These are phyloP conservation scores for Codiaeum variegatum DNA, from an alignment of 441 rosid genomes.

Conservation along the genomic window DNA sequence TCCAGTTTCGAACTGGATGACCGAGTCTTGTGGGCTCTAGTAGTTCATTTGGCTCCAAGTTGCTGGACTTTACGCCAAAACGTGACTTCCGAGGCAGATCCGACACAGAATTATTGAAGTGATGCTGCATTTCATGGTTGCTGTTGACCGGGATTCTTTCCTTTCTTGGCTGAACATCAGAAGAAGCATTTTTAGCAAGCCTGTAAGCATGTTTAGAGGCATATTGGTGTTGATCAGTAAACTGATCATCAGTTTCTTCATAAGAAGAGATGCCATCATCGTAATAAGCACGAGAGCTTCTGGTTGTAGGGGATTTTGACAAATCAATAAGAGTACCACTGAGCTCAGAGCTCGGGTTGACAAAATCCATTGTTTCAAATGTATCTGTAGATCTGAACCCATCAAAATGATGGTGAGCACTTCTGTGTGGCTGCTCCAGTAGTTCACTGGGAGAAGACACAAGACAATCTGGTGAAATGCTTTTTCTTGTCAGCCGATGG, in stretches of 20 bases:
- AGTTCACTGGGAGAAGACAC: conserved; percentile 34
- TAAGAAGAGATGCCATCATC: conserved; percentile 68
- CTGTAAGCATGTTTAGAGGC: conserved; percentile 28
- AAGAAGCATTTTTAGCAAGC: conserved; percentile 27
- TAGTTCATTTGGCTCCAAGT: conserved; percentile 35
- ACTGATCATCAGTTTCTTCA: conserved; percentile 53
- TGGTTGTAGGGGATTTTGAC: conserved; percentile 41
- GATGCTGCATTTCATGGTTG: conserved; percentile 32
- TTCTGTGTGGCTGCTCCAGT: conserved; percentile 30
- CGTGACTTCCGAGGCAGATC: conserved; percentile 29
- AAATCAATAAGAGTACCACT: conserved; percentile 32
- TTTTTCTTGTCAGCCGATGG: conserved; percentile 20
- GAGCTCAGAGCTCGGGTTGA: conserved; percentile 41
- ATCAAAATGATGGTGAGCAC: conserved; percentile 21
- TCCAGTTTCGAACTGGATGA: conserved; percentile 36
- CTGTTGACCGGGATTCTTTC: conserved; percentile 28
- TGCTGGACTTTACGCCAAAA: conserved; percentile 28
- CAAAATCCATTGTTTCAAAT: conserved; percentile 33
- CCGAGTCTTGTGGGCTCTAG: conserved; percentile 35
- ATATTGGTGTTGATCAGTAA: conserved; percentile 25
- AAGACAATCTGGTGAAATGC: conserved; percentile 28
- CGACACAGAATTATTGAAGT: conserved; percentile 34
- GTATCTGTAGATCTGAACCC: conserved; percentile 31
- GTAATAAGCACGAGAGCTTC: conserved; percentile 54
- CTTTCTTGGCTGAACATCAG: conserved; percentile 36